Conservation (phyloP, 345 rosid genomes). For the Draba incana region DNA sequence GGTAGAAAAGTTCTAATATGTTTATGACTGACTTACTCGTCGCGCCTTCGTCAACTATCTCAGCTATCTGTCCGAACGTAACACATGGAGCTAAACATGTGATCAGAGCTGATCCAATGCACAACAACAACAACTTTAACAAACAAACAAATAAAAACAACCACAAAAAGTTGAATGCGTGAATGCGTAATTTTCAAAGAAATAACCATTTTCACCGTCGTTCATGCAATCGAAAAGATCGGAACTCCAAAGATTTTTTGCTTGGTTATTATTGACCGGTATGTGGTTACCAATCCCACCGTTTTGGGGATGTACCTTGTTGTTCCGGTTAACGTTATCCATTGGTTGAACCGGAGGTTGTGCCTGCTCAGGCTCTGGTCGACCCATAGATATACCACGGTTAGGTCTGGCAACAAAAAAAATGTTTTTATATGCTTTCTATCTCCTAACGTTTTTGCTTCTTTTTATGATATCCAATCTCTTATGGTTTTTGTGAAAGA, state of each 20-base stretch:
- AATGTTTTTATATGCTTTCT: background rate
- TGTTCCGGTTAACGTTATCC: background rate
- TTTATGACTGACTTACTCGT: slow-evolving; percentile 30
- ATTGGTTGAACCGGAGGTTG: slow-evolving; percentile 8
- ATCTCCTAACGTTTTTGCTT: background rate
- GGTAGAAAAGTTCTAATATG: background rate
- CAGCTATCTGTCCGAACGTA: slow-evolving; percentile 59
- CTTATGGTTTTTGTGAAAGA: slow-evolving; percentile 2
- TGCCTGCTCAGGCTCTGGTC: slow-evolving; percentile 13
- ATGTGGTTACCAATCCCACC: background rate
- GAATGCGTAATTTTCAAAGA: background rate
- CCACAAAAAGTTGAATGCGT: background rate
- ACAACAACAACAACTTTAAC: slow-evolving; percentile 1
- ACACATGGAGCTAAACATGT: slow-evolving; percentile 59
- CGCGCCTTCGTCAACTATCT: slow-evolving; percentile 46
- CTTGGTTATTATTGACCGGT: slow-evolving; percentile 22
- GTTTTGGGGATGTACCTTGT: background rate
- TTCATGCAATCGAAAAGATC: slow-evolving; percentile 71
- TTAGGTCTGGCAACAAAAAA: background rate
- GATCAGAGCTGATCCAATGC: slow-evolving; percentile 42
- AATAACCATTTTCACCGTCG: slow-evolving; percentile 60
- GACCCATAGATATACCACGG: slow-evolving; percentile 18
- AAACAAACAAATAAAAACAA: background rate
- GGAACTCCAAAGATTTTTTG: slow-evolving; percentile 49
- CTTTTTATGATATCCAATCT: background rate